Base-by-base conservation (phyloP, 1,284 basidiomycete genomes). In the Cutaneotrichosporon sp. region DNA sequence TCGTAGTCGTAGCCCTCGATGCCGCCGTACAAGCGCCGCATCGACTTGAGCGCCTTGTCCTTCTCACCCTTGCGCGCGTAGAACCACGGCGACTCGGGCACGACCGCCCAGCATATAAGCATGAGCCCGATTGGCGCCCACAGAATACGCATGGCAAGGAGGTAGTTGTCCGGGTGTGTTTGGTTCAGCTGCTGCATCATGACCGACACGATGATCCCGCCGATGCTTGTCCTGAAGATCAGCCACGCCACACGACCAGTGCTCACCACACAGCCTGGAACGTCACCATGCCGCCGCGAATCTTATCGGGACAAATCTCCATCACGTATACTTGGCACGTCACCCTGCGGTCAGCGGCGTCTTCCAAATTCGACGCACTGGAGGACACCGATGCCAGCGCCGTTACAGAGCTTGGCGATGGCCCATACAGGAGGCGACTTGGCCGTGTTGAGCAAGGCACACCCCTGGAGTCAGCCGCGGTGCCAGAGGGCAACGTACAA, bases 1-100 rank as follows among this genome's bases (percentile, higher is more conserved):
- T 68, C 64, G 26, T 57, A 58, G 49, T 68, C 55, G 60, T 66
- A 68, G 1, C 58, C 60, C 15, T 52, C 40, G 35, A 66, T 54
- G 36, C 56, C 56, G 14, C 63, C 63, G 47, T 65, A 64, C 9
- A 68, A 55, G 18, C 39, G 44, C 10, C 41, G 41, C 21, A 64
- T 42, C 3, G 46, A n/a, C 51, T 60, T 63, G 23, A 57, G 44
- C 9, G 59, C 58, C 12, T 22, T 44, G 30, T 57, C 60, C 22
- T 60, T 52, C 48, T 61, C 50, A 15, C 56, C 59, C 22, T 35
- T 36, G 30, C 57, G 42, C 20, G 63, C 63, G 43, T 58, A 39
- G 55, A 41, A 58, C 55, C 53, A 58, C 0, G 56, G 56, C 21
- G 52, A 55, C 48, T 58, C 56, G 44, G 56, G 56, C 7, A 58